These are phyloP conservation scores for Penicillium diatomitis DNA, from an alignment of 495 filamentous ascomycete species.

Conservation along the genomic window DNA sequence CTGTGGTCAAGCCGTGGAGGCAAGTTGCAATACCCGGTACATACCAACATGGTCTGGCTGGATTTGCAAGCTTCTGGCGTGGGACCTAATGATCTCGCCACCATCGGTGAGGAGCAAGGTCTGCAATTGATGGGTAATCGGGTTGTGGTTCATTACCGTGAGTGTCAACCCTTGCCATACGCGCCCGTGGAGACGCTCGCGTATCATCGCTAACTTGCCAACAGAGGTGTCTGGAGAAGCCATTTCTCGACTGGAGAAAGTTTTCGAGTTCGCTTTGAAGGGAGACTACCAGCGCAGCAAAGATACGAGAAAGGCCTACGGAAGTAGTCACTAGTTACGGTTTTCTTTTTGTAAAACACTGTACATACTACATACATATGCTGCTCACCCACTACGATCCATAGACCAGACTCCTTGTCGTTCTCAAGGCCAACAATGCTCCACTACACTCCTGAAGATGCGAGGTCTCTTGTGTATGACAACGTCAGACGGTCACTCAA, in stretches of 20 bases:
- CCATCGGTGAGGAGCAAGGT: constrained; percentile 32
- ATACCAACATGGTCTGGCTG: constrained; percentile 95
- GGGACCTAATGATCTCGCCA: constrained; percentile 32
- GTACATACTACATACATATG: too few species aligned
- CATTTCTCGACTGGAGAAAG: constrained; percentile 29
- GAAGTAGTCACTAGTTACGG: constrained; percentile 13
- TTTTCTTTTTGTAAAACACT: too few species aligned
- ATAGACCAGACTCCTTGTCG: too few species aligned
- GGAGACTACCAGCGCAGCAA: constrained; percentile 28
- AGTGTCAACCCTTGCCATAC: constrained; percentile 9
- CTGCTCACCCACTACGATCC: too few species aligned
- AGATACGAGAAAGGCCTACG: constrained; percentile 33
- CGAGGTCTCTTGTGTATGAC: neutral
- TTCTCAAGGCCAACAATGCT: neutral
- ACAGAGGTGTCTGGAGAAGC: constrained; percentile 40
- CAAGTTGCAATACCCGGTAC: constrained; percentile 34
- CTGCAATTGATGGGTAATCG: constrained; percentile 30
- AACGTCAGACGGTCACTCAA: neutral
- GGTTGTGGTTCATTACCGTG: constrained; percentile 40
- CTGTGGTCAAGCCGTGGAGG: constrained; percentile 52
- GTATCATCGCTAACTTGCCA: constrained; percentile 16
- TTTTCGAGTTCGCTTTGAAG: constrained; percentile 31
- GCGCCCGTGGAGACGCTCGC: neutral
- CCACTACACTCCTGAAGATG: neutral
- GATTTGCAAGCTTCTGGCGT: constrained; percentile 51